These are phyloP conservation scores for Suillus subalutaceus DNA, from an alignment of 768 basidiomycete species.

Conservation along the genomic window DNA sequence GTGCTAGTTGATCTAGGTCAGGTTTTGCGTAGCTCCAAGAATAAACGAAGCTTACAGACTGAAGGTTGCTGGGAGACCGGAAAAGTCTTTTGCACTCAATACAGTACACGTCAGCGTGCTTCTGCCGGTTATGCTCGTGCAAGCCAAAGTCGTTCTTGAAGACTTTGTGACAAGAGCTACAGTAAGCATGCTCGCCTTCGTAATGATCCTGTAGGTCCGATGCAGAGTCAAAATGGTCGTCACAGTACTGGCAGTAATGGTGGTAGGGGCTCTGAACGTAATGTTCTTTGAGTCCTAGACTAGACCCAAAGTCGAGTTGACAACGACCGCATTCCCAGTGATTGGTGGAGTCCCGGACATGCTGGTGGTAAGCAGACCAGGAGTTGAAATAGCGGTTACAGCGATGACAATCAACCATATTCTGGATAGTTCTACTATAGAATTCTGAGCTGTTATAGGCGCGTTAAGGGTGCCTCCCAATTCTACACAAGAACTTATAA, in stretches of 20 bases:
- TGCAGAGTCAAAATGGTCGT: slow-evolving; percentile 40
- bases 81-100: slow-evolving; percentile 47
- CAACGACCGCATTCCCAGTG: slow-evolving; percentile 55
- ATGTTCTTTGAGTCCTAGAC: slow-evolving; percentile 48
- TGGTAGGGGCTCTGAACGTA: slow-evolving; percentile 53
- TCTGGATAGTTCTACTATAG: slow-evolving; percentile 12
- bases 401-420: slow-evolving; percentile 40
- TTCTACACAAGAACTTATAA: neutral
- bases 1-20: slow-evolving; percentile 39
- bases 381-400: slow-evolving; percentile 42
- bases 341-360: slow-evolving; percentile 34
- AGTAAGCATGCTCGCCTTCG: slow-evolving; percentile 43
- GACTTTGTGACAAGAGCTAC: slow-evolving; percentile 42
- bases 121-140: slow-evolving; percentile 51
- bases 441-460: neutral
- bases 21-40: neutral
- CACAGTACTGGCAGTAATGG: slow-evolving; percentile 55
- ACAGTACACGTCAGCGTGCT: slow-evolving; percentile 49
- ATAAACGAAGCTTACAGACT: slow-evolving; percentile 12
- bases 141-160: slow-evolving; percentile 45
- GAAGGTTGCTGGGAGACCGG: slow-evolving; percentile 24
- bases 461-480: neutral
- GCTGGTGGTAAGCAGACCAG: slow-evolving; percentile 35
- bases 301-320: slow-evolving; percentile 45
- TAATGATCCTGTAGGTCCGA: slow-evolving; percentile 45